phyloP scores from a whole-genome alignment of 495 filamentous ascomycete genomes.

The Durotheca rogersii region DNA sequence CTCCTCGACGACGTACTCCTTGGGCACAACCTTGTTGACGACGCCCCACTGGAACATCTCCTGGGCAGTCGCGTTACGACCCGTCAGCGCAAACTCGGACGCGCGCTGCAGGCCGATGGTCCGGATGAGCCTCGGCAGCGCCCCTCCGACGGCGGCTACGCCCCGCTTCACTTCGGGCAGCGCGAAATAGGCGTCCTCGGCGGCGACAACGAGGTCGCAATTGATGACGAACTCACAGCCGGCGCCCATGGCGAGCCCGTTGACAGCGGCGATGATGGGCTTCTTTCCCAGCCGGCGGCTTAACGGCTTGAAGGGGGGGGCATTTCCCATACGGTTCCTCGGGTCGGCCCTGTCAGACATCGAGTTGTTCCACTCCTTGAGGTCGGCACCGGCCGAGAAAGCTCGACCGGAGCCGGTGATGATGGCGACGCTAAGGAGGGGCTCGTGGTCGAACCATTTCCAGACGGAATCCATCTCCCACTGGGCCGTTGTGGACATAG shows the following conservation, averaged over 20 bases:
- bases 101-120: constrained; percentile 68
- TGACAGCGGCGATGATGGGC: constrained; percentile 78
- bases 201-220: constrained; percentile 70
- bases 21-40: constrained; percentile 67
- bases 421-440: constrained; percentile 50
- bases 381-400: constrained; percentile 61
- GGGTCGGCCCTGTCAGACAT: constrained; percentile 35
- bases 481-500: constrained; percentile 46
- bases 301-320: constrained; percentile 57
- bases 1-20: constrained; percentile 50
- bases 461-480: constrained; percentile 48
- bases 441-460: constrained; percentile 51
- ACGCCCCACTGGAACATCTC: constrained; percentile 72
- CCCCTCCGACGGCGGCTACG: constrained; percentile 72
- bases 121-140: constrained; percentile 69
- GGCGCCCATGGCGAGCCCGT: constrained; percentile 72
- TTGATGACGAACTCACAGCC: constrained; percentile 78
- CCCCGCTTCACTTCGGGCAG: constrained; percentile 73
- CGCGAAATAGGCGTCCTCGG: constrained; percentile 58
- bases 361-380: constrained; percentile 50
- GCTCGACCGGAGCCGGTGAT: constrained; percentile 52
- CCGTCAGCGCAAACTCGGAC: constrained; percentile 72
- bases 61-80: constrained; percentile 58
- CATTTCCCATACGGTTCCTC: constrained; percentile 42
- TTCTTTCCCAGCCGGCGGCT: constrained; percentile 58